A percentile compares a stretch with the other conserved stretches of the same genome.
Conservation (phyloP, 768 basidiomycete genomes). For the Collybia sordida region DNA sequence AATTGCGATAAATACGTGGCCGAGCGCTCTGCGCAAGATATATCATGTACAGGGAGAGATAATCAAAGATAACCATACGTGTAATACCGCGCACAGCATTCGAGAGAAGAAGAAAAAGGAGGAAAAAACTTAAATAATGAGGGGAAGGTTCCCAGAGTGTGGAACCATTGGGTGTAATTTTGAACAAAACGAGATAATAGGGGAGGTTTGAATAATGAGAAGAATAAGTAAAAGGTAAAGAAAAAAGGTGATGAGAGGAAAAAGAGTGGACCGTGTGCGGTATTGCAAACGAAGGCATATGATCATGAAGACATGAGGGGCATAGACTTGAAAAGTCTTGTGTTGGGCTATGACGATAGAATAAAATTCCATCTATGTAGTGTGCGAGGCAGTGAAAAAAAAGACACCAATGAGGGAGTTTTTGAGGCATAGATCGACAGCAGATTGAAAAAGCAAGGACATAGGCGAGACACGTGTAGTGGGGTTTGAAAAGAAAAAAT, state of each 20-base stretch:
- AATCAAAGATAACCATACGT: slow-evolving; percentile 11
- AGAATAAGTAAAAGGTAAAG: slow-evolving; percentile 17
- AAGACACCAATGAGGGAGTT: slow-evolving; percentile 7
- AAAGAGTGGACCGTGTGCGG: slow-evolving; percentile 10
- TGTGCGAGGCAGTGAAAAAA: slow-evolving; percentile 12
- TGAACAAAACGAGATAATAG: slow-evolving; percentile 5
- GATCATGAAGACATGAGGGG: slow-evolving; percentile 19
- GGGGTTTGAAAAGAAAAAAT: background rate
- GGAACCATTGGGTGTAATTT: slow-evolving; percentile 7
- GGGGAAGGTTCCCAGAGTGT: slow-evolving; percentile 13
- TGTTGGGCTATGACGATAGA: slow-evolving; percentile 15
- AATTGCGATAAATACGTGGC: slow-evolving; percentile 20
- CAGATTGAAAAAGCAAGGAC: slow-evolving; percentile 27
- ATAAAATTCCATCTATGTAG: slow-evolving; percentile 11
- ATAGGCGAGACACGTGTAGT: slow-evolving; percentile 7
- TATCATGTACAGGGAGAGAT: slow-evolving; percentile 30
- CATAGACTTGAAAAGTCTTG: slow-evolving; percentile 14
- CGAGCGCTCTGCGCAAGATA: slow-evolving; percentile 32
- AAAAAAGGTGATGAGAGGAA: slow-evolving; percentile 15
- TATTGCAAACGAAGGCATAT: slow-evolving; percentile 15
- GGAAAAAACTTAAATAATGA: slow-evolving; percentile 13
- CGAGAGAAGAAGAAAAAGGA: slow-evolving; percentile 2
- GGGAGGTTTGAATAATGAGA: slow-evolving; percentile 19
- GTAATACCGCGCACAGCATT: slow-evolving; percentile 9
- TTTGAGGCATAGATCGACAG: slow-evolving; percentile 32